A percentile compares a stretch with the other conserved stretches of the same genome.
Conservation (phyloP, 495 filamentous ascomycete genomes). For the Aspergillus hancockii region DNA sequence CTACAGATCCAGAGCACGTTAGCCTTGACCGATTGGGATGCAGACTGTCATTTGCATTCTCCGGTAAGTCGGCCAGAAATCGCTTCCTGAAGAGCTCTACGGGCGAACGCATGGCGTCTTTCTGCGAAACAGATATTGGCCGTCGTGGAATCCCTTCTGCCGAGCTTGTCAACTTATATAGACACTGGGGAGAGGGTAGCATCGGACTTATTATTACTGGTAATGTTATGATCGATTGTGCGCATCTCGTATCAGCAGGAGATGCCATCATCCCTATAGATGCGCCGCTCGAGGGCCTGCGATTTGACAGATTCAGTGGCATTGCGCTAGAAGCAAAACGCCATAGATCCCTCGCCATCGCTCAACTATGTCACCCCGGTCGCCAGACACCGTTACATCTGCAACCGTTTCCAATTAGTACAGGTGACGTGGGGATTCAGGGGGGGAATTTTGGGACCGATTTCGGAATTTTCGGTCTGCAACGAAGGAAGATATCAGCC, state of each 20-base stretch:
- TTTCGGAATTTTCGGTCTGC: conserved; percentile 52
- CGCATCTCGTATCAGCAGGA: conserved; percentile 58
- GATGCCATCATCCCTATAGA: conserved; percentile 57
- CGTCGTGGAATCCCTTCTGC: conserved; percentile 58
- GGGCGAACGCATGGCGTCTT: conserved; percentile 61
- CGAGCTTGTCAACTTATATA: conserved; percentile 58
- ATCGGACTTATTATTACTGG: conserved; percentile 61
- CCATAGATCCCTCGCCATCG: conserved; percentile 56
- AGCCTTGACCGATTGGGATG: not conserved
- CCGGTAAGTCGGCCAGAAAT: conserved; percentile 55
- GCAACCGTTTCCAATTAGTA: conserved; percentile 58
- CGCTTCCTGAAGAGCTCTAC: conserved; percentile 66
- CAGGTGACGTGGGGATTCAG: conserved; percentile 59
- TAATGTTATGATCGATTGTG: conserved; percentile 62
- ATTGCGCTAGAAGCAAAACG: conserved; percentile 51
- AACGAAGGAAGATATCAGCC: conserved; percentile 43
- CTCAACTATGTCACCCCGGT: conserved; percentile 64
- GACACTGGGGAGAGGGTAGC: conserved; percentile 59
- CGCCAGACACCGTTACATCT: conserved; percentile 53
- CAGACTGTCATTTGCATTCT: conserved; percentile 57
- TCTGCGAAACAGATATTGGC: conserved; percentile 47
- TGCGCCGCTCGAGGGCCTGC: conserved; percentile 48
- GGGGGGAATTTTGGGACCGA: conserved; percentile 43
- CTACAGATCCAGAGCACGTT: too few relatives aligned
- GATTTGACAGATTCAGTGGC: conserved; percentile 59